Evolutionary conservation across 306 rosid species (phyloP).

Genomic region (Cucurbita moschata): DNA sequence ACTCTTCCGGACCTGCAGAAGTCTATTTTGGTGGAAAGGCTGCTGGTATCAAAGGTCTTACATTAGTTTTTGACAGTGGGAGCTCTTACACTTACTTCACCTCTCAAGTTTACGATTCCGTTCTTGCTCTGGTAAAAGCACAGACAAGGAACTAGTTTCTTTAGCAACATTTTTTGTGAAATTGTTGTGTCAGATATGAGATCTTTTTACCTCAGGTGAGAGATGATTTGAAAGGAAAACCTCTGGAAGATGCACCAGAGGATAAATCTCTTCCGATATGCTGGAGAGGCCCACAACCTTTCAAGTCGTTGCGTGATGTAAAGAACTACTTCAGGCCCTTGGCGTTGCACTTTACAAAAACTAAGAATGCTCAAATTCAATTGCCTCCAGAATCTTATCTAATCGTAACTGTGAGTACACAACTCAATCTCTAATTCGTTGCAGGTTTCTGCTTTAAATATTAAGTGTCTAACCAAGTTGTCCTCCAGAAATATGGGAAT

Average conservation of each 20-base stretch:
- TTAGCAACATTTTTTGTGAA: not conserved
- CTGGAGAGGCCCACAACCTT: conserved; percentile 63
- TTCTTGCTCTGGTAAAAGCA: conserved; percentile 35
- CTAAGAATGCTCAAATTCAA: conserved; percentile 24
- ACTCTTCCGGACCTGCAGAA: conserved; percentile 57
- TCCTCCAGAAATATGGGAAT: conserved; percentile 37
- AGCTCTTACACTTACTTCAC: conserved; percentile 71
- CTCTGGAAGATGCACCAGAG: conserved; percentile 20
- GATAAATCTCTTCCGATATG: conserved; percentile 48
- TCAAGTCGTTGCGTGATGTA: conserved; percentile 36
- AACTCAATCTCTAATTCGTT: not conserved
- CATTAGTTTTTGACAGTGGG: conserved; percentile 68
- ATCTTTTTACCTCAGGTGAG: conserved; percentile 30
- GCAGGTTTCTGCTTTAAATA: not conserved
- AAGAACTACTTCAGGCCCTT: conserved; percentile 39
- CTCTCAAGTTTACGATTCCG: conserved; percentile 27
- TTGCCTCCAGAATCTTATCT: conserved; percentile 59
- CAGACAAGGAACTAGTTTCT: conserved; percentile 2
- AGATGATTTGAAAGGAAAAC: conserved; percentile 41
- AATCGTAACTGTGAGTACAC: conserved; percentile 36
- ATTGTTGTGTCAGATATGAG: not conserved
- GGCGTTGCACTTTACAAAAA: conserved; percentile 26
- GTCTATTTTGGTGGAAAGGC: conserved; percentile 36
- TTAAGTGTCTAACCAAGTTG: conserved; percentile 9
- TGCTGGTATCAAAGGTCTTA: conserved; percentile 32